Percentiles rank a stretch among this genome's conserved stretches.
These are phyloP conservation scores for Peronosclerospora sorghi DNA, from an alignment of 352 stramenopile genomes.

Conservation along the genomic window DNA sequence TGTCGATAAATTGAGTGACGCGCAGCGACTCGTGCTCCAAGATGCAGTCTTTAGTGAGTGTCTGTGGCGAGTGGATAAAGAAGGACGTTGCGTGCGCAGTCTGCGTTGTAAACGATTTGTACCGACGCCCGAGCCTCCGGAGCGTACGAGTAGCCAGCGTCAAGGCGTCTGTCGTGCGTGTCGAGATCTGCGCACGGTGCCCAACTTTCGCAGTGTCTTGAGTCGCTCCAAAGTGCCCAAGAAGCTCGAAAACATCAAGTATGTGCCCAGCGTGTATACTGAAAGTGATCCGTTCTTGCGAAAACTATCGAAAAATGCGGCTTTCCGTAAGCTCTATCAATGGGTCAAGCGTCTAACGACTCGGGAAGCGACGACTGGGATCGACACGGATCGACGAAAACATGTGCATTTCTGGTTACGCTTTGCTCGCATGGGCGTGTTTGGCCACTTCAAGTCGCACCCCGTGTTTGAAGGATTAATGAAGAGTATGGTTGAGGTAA, in stretches of 20 bases:
- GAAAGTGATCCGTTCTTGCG: conserved; percentile 69
- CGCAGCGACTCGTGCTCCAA: conserved; percentile 46
- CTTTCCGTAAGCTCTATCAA: conserved; percentile 55
- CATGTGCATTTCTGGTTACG: conserved; percentile 55
- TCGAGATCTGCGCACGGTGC: conserved; percentile 44
- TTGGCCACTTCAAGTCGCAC: conserved; percentile 57
- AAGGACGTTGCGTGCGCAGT: conserved; percentile 61
- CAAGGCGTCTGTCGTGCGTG: conserved; percentile 56
- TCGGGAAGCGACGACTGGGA: not conserved
- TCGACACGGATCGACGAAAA: conserved; percentile 20
- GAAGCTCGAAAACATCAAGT: conserved; percentile 76
- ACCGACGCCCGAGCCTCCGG: conserved; percentile 11
- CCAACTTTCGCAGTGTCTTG: conserved; percentile 70
- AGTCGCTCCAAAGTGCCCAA: conserved; percentile 58
- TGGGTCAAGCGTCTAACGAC: conserved; percentile 31
- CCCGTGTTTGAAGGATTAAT: conserved; percentile 68
- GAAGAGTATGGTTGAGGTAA: conserved; percentile 72
- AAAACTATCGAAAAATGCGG: conserved; percentile 69
- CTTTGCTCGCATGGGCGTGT: conserved; percentile 61
- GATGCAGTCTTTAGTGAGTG: conserved; percentile 73
- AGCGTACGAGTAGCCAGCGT: conserved; percentile 10
- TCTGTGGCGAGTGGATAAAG: conserved; percentile 70
- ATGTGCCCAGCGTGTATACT: conserved; percentile 60
- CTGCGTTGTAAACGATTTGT: conserved; percentile 48
- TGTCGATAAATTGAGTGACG: conserved; percentile 34